phyloP scores from a whole-genome alignment of 23 red algal genomes.

The Rhodosorus marinus region DNA sequence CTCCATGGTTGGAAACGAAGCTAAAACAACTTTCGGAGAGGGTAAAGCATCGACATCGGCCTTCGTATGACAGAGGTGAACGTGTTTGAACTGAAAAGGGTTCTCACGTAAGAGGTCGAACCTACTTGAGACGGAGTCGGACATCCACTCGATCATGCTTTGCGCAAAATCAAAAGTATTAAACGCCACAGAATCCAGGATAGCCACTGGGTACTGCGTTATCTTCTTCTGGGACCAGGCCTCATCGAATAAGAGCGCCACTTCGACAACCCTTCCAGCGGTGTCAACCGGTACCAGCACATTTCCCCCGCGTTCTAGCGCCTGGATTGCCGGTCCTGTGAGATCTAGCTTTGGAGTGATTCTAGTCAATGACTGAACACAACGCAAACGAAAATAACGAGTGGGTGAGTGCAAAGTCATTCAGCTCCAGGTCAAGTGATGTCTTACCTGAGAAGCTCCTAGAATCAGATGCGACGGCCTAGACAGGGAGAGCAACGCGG shows the following conservation, averaged over 20 bases:
- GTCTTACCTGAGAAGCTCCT: conserved; percentile 18
- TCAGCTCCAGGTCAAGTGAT: no score
- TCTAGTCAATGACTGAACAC: neutral
- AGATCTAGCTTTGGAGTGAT: neutral
- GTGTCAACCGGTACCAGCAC: conserved; percentile 90
- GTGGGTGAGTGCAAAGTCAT: no score
- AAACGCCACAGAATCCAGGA: conserved; percentile 55
- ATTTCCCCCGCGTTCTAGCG: conserved; percentile 28
- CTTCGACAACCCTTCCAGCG: conserved; percentile 77
- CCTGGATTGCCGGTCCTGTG: neutral
- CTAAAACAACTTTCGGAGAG: conserved; percentile 68
- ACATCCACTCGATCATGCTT: conserved; percentile 98
- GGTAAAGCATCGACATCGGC: conserved; percentile 37
- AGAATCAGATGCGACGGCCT: conserved; percentile 68
- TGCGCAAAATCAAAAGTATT: conserved; percentile 89
- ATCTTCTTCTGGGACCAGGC: conserved; percentile 25
- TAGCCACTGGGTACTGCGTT: conserved; percentile 19
- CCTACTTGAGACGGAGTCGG: conserved; percentile 49
- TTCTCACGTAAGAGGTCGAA: conserved; percentile 87
- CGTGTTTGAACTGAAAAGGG: conserved; percentile 69
- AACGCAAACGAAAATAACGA: no score
- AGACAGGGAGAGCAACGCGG: conserved; percentile 36
- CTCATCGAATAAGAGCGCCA: conserved; percentile 56
- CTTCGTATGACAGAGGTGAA: conserved; percentile 34
- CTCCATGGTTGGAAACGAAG: conserved; percentile 54